Conservation (phyloP, 1,284 basidiomycete species). For the Trichosporon coremiiforme region DNA sequence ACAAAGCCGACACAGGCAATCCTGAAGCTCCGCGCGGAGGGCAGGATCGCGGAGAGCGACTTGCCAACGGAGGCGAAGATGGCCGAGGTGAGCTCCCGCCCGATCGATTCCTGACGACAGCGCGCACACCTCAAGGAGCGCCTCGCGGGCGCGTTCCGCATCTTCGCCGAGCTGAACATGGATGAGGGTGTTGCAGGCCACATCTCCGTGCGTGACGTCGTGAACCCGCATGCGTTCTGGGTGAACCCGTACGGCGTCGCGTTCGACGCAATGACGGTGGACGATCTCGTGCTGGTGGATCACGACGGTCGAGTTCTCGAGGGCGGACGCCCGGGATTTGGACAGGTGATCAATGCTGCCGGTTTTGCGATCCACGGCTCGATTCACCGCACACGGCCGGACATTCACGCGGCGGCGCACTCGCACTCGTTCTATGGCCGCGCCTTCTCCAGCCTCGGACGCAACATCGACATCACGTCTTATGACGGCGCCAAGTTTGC, state of each 20-base stretch:
- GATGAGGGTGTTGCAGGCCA: slow-evolving; percentile 67
- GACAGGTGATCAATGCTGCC: slow-evolving; percentile 56
- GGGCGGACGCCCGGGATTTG: slow-evolving; percentile 50
- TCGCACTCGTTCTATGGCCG: slow-evolving; percentile 67
- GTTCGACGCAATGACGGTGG: slow-evolving; percentile 60
- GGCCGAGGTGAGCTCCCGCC: not conserved
- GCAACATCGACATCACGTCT: slow-evolving; percentile 63
- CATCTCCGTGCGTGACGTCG: slow-evolving; percentile 64
- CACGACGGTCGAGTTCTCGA: slow-evolving; percentile 61
- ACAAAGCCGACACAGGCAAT: slow-evolving; percentile 5
- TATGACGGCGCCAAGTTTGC: slow-evolving; percentile 53
- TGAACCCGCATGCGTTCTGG: slow-evolving; percentile 59
- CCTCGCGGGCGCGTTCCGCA: slow-evolving; percentile 51
- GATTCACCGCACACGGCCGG: slow-evolving; percentile 64
- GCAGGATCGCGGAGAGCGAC: slow-evolving; percentile 14
- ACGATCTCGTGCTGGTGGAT: slow-evolving; percentile 61
- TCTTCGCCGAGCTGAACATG: slow-evolving; percentile 62
- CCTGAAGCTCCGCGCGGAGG: slow-evolving; percentile 16
- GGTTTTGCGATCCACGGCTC: slow-evolving; percentile 64
- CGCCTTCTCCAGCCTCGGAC: slow-evolving; percentile 65
- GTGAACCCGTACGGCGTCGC: slow-evolving; percentile 59
- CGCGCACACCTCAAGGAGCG: slow-evolving; percentile 62
- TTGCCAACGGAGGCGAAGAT: slow-evolving; percentile 3
- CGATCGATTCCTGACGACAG: slow-evolving; percentile 36
- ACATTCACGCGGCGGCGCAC: slow-evolving; percentile 67